Base-by-base conservation (phyloP, 257 asterid species). In the Jacaranda copaia region DNA sequence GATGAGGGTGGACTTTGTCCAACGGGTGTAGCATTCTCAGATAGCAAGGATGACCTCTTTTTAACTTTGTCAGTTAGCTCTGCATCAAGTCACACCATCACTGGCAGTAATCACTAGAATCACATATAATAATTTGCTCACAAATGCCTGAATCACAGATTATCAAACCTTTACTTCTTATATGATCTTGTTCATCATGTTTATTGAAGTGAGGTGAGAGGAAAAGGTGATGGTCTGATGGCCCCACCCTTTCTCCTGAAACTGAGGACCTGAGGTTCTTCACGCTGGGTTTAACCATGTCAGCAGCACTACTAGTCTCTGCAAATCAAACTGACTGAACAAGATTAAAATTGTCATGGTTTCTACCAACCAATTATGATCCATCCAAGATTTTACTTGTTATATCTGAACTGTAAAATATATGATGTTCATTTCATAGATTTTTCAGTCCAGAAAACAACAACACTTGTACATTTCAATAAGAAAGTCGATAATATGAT, bases 11-110 rank as follows among this genome's bases (percentile, higher is more conserved):
- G 78, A 82, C 77, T 77, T 77, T 67, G 82, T 58, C 81, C 80
- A 68, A 69, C 68, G 43, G 91, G 89, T 48, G 88, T 81, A 76
- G 68, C 83, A 83, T 77, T 61, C 67, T 80, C 84, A 25, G 75
- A 56, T 64, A 70, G 77, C 70, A 78, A 74, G 12, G 81, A 56
- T 32, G 75, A 40, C 79, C 79, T 74, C 55, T 55, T 76, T 58
- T 79, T 81, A 66, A 42, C 75, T 68, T 78, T 76, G 70, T 75
- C 73, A 40, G 81, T 46, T 78, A 60, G 79, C 57, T 80, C 96
- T 91, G 93, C 90, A 83, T 76, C 66, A 57, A 49, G 62, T 68
- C 72, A 63, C 46, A 79, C 68, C 56, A 56, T 56, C 75, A 82
- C 48, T 35, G 76, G 64, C 25, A 70, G 68, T 8, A 45, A 79